Evolutionary conservation across 108 stramenopile genomes (phyloP).

Genomic region (Nitzschia sp.): DNA sequence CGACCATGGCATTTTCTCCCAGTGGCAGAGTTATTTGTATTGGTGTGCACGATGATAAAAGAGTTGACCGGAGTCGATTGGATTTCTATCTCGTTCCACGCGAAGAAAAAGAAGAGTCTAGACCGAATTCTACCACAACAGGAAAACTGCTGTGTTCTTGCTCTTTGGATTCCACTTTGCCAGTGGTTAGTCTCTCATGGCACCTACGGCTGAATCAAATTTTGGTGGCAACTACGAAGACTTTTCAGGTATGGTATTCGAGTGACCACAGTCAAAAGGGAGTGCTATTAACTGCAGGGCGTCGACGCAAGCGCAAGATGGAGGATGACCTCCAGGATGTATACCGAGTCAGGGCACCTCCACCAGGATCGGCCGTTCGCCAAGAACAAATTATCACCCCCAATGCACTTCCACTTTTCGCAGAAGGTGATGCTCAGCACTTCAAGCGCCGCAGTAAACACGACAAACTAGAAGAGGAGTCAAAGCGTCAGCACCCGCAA

Average conservation of each 20-base stretch:
- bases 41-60: constrained; percentile 48
- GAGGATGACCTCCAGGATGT: constrained; percentile 73
- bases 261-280: constrained; percentile 66
- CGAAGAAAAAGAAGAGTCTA: constrained; percentile 14
- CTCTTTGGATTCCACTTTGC: constrained; percentile 23
- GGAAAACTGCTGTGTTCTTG: constrained; percentile 5
- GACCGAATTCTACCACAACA: constrained; percentile 36
- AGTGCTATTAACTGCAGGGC: constrained; percentile 48
- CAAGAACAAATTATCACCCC: constrained; percentile 61
- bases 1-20: constrained; percentile 65
- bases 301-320: constrained; percentile 32
- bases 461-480: constrained; percentile 61
- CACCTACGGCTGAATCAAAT: constrained; percentile 83
- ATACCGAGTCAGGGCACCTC: constrained; percentile 66
- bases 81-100: constrained; percentile 24
- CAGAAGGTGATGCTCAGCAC: constrained; percentile 47
- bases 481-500: constrained; percentile 58
- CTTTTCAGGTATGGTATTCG: constrained; percentile 58
- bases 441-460: constrained; percentile 50
- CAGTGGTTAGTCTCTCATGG: constrained; percentile 68
- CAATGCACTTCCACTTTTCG: constrained; percentile 71
- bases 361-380: constrained; percentile 57
- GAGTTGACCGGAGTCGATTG: constrained; percentile 26
- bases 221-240: constrained; percentile 66
- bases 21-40: constrained; percentile 62